These are phyloP conservation scores for Penicillium sp. DNA, from an alignment of 2,329 filamentous ascomycete species.

Conservation along the genomic window DNA sequence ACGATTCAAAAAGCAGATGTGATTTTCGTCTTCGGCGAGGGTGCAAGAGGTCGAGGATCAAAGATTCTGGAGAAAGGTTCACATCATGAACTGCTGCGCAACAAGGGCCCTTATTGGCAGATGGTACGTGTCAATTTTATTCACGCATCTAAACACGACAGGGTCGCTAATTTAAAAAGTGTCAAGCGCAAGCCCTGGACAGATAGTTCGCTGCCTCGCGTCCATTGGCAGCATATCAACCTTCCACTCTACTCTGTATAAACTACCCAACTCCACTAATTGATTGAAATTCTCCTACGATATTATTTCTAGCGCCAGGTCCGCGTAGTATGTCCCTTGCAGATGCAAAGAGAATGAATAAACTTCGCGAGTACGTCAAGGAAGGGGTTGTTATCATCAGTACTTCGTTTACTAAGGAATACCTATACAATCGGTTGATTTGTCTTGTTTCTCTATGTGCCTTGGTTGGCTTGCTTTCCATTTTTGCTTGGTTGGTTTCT, in stretches of 20 bases:
- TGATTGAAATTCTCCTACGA: background rate
- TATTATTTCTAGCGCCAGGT: no score
- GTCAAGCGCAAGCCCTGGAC: slow-evolving; percentile 6
- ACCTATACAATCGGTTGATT: no score
- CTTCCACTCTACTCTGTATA: background rate
- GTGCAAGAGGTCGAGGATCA: slow-evolving; percentile 35
- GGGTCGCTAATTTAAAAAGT: background rate
- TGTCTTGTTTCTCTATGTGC: no score
- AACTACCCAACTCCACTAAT: background rate
- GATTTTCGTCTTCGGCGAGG: slow-evolving; percentile 65
- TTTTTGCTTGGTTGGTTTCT: no score
- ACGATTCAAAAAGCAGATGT: slow-evolving; percentile 8
- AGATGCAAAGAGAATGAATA: no score
- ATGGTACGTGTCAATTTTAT: background rate
- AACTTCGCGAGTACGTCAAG: no score
- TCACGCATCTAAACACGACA: no score
- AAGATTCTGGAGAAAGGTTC: slow-evolving; percentile 54
- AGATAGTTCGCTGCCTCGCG: background rate
- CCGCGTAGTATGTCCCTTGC: no score
- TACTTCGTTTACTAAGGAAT: no score
- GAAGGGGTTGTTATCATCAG: no score
- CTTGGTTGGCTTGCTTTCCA: no score
- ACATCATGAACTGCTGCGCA: slow-evolving; percentile 2
- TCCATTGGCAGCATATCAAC: no score
- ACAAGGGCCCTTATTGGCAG: slow-evolving; percentile 3